phyloP scores from a whole-genome alignment of 352 stramenopile species.

The Pythium utonaiense region DNA sequence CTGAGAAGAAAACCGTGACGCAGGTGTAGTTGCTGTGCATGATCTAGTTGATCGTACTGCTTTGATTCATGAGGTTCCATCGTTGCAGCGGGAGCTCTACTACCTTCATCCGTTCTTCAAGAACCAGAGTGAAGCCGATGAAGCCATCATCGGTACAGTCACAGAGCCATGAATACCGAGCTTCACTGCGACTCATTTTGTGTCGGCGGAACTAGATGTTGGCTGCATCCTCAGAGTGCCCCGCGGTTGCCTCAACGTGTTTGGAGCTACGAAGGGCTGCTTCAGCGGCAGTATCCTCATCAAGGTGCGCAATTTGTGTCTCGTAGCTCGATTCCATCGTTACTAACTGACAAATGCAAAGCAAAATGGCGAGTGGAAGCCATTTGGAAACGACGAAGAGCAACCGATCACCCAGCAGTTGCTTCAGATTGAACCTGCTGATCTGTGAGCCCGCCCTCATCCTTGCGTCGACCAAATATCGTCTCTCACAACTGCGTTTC shows the following conservation, averaged over 20 bases:
- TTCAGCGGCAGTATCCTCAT: slow-evolving; percentile 59
- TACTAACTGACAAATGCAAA: slow-evolving; percentile 8
- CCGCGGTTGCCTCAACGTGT: slow-evolving; percentile 71
- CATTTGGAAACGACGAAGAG: slow-evolving; percentile 55
- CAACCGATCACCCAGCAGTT: slow-evolving; percentile 74
- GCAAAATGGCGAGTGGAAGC: slow-evolving; percentile 51
- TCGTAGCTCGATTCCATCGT: too few relatives aligned
- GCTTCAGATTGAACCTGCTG: slow-evolving; percentile 42
- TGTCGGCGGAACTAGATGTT: slow-evolving; percentile 35
- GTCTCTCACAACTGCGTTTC: background rate
- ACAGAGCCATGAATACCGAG: too few relatives aligned
- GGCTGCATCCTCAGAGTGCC: slow-evolving; percentile 69
- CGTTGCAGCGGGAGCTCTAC: slow-evolving; percentile 69
- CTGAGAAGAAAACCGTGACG: slow-evolving; percentile 76
- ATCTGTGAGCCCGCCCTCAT: slow-evolving; percentile 39
- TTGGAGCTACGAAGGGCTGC: slow-evolving; percentile 78
- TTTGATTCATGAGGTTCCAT: too few relatives aligned
- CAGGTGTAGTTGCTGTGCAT: slow-evolving; percentile 53
- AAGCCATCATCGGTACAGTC: slow-evolving; percentile 78
- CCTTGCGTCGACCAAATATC: background rate
- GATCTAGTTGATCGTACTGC: background rate
- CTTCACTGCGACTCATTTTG: too few relatives aligned
- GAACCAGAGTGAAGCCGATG: slow-evolving; percentile 70
- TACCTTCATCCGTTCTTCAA: slow-evolving; percentile 86
- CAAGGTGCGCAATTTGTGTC: too few relatives aligned